Percentiles rank a stretch among this genome's conserved stretches.
phyloP scores from a whole-genome alignment of 352 stramenopile species.

The Pythium pyrilobum region DNA sequence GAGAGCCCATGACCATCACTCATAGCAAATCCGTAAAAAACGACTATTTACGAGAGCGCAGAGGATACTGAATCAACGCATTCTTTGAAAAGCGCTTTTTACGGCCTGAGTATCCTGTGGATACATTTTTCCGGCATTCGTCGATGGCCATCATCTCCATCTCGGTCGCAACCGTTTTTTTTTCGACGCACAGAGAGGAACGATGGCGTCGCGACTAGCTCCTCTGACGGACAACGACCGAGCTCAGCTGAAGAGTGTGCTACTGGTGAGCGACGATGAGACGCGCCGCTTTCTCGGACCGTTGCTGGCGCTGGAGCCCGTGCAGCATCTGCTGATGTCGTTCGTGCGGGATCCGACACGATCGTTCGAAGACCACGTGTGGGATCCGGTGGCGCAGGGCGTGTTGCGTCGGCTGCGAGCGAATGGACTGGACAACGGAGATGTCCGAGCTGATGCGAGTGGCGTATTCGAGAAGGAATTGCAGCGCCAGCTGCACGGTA shows the following conservation, averaged over 20 bases:
- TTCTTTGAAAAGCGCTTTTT: conserved; percentile 5
- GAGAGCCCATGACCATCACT: conserved; percentile 14
- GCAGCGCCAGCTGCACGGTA: conserved; percentile 11
- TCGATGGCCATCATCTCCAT: background rate
- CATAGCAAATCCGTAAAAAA: conserved; percentile 1
- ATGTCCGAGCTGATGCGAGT: conserved; percentile 19
- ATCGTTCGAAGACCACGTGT: conserved; percentile 73
- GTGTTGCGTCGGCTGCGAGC: conserved; percentile 44
- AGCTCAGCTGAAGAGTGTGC: conserved; percentile 30
- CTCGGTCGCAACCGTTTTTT: background rate
- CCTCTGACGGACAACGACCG: conserved; percentile 26
- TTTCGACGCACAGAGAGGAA: too few relatives aligned
- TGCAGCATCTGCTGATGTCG: conserved; percentile 66
- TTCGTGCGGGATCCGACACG: conserved; percentile 57
- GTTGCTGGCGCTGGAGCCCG: conserved; percentile 47
- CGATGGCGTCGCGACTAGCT: background rate
- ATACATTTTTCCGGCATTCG: conserved; percentile 3
- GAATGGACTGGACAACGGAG: background rate
- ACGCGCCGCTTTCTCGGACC: conserved; percentile 53
- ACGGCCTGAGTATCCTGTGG: conserved; percentile 7
- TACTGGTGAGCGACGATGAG: conserved; percentile 37
- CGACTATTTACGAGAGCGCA: conserved; percentile 1
- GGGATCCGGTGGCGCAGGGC: conserved; percentile 55
- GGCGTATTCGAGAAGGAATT: conserved; percentile 37
- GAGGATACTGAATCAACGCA: too few relatives aligned